Evolutionary conservation across 116 monocot genomes (phyloP).

Genomic region (Papilionanthe hybrid): DNA sequence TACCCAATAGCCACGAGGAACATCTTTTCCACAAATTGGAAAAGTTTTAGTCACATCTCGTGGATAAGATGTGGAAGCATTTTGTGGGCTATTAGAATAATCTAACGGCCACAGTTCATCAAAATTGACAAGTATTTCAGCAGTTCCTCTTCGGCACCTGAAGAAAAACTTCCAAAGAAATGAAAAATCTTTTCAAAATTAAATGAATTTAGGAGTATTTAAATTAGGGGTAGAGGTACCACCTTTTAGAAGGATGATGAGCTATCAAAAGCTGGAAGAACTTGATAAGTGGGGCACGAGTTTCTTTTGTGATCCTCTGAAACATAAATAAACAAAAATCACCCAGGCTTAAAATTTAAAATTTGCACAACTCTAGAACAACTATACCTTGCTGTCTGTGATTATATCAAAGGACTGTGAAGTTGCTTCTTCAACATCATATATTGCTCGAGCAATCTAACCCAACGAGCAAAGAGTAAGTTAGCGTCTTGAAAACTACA

Average conservation of each 20-base stretch:
- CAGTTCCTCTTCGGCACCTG: slow-evolving; percentile 87
- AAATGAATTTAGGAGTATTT: neutral
- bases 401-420: slow-evolving; percentile 72
- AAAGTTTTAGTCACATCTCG: slow-evolving; percentile 26
- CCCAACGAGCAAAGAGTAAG: slow-evolving; percentile 4
- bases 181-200: slow-evolving; percentile 1
- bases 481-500: slow-evolving; percentile 5
- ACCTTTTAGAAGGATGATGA: slow-evolving; percentile 98
- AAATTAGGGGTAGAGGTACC: neutral
- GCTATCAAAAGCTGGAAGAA: slow-evolving; percentile 86
- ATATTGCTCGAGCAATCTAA: slow-evolving; percentile 76
- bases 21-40: slow-evolving; percentile 80
- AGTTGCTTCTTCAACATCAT: slow-evolving; percentile 93
- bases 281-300: slow-evolving; percentile 66
- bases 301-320: slow-evolving; percentile 79
- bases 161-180: slow-evolving; percentile 12
- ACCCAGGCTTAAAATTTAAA: neutral
- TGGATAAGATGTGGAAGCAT: slow-evolving; percentile 14
- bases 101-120: slow-evolving; percentile 66
- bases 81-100: slow-evolving; percentile 16
- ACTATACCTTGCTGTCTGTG: slow-evolving; percentile 45
- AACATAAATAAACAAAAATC: slow-evolving; percentile 2
- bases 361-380: neutral
- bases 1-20: slow-evolving; percentile 95
- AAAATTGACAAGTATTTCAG: slow-evolving; percentile 76